phyloP scores from a whole-genome alignment of 1,139 yeast species.

The Torulaspora globosa region DNA sequence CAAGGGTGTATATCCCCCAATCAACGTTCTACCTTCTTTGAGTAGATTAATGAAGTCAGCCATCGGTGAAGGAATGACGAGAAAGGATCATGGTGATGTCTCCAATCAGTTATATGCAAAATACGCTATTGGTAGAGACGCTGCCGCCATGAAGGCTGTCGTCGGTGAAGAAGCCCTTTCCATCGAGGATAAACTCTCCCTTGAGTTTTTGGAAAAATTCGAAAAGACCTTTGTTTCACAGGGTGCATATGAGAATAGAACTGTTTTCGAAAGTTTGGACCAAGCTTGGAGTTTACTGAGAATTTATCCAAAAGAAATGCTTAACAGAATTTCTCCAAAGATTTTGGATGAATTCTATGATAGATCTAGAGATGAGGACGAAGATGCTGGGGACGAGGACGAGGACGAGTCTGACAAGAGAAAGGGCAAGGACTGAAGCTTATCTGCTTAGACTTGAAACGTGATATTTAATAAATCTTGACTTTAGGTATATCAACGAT shows the following conservation, averaged over 20 bases:
- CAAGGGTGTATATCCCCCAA: conserved; percentile 98
- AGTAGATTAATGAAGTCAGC: conserved; percentile 99
- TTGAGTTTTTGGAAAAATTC: conserved; percentile 95
- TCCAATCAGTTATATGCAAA: conserved; percentile 98
- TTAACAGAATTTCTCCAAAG: conserved; percentile 97
- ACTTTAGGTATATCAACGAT: conserved; percentile 6
- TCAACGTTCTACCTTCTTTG: conserved; percentile 93
- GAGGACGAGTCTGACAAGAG: conserved; percentile 40
- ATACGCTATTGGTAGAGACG: conserved; percentile 99
- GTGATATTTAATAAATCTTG: background rate
- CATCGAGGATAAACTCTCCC: conserved; percentile 92
- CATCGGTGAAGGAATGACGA: conserved; percentile 99
- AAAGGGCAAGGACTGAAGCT: conserved; percentile 23
- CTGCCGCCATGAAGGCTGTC: conserved; percentile 99
- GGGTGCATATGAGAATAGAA: conserved; percentile 94
- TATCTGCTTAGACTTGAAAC: background rate
- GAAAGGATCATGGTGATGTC: conserved; percentile 99
- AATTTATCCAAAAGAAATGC: conserved; percentile 97
- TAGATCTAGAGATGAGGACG: conserved; percentile 70
- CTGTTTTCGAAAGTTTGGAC: conserved; percentile 90
- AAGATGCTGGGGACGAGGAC: conserved; percentile 40
- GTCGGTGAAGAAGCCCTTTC: conserved; percentile 99
- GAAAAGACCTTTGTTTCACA: conserved; percentile 93
- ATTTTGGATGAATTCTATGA: conserved; percentile 92
- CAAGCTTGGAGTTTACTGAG: conserved; percentile 97